These are phyloP conservation scores for Blastomyces parvus DNA, from an alignment of 2,329 filamentous ascomycete genomes.

Conservation along the genomic window DNA sequence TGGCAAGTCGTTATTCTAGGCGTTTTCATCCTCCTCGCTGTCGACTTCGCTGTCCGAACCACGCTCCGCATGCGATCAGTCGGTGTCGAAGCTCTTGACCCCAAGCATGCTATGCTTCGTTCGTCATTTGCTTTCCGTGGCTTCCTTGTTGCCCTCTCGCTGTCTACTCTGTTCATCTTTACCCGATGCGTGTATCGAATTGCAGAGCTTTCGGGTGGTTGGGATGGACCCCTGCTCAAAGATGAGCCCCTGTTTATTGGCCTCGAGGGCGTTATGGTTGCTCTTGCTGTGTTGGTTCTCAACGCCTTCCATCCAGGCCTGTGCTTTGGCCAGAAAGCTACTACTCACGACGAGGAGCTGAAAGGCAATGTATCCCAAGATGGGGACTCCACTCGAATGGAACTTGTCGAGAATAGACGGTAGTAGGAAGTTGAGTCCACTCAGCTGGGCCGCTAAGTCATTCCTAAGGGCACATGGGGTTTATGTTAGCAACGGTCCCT, in stretches of 20 bases:
- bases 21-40: conserved; percentile 44
- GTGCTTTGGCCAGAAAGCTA: conserved; percentile 12
- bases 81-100: conserved; percentile 10
- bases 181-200: conserved; percentile 43
- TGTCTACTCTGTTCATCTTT: conserved; percentile 39
- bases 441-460: background rate
- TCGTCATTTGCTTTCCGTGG: conserved; percentile 32
- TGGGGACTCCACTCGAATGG: background rate
- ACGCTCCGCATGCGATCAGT: conserved; percentile 12
- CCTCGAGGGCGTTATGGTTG: conserved; percentile 47
- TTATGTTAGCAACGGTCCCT: background rate
- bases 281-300: conserved; percentile 36
- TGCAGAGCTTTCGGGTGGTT: conserved; percentile 42
- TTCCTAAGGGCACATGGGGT: background rate
- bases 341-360: conserved; percentile 6
- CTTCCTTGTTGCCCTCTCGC: conserved; percentile 29
- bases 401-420: background rate
- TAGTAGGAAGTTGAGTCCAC: background rate
- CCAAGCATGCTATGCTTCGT: conserved; percentile 18
- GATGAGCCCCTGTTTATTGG: conserved; percentile 44
- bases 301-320: conserved; percentile 42
- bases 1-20: conserved; percentile 52
- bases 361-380: background rate
- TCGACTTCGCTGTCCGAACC: conserved; percentile 39
- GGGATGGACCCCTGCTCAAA: conserved; percentile 40